Base-by-base conservation (phyloP, 257 asterid species). In the Fraxinus quadrangulata region DNA sequence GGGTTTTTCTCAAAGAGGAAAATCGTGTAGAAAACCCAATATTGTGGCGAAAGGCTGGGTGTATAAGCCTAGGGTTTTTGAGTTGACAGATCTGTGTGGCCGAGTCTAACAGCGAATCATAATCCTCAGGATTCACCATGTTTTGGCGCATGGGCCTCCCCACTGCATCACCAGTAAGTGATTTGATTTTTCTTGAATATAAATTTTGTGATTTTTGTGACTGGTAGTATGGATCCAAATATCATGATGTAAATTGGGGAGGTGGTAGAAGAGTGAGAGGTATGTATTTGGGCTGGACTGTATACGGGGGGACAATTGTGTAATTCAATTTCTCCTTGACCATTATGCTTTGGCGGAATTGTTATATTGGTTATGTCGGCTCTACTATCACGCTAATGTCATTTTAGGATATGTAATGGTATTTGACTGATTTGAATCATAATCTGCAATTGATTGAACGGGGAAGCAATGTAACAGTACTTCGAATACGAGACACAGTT, bases 101-200 rank as follows among this genome's bases (percentile, higher is more conserved):
- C 69, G 76, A 76, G 45, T 71, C 76, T 30, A 19, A 70, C 63
- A 77, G 79, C 75, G 74, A 79, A 81, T 85, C 80, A 49, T 74
- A 40, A 70, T 74, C 47, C 77, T 70, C 75, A 19, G 13, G 74
- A 72, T 82, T 83, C 82, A 80, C 77, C 78, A 92, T 92, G 97
- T 91, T 92, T 84, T 89, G 97, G 97, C 94, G 88, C 78, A 91
- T 92, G 97, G 87, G 96, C 69, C 90, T 91, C 76, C 87, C 96
- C 84, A 85, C 96, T 79, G 87, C 92, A 71, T 92, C 97, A 76
- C 97, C 96, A 56, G 97, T 92, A 83, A 84, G 90, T 87, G 66
- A 37, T 17, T 10, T 49, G 26, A 56, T 74, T 66, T 39, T 14
- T 78, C 72, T 77, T 23, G 67, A 30, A 47, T 11, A 51, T 45